phyloP scores from a whole-genome alignment of 2,329 filamentous ascomycete genomes.

The Scedosporium dehoogii region DNA sequence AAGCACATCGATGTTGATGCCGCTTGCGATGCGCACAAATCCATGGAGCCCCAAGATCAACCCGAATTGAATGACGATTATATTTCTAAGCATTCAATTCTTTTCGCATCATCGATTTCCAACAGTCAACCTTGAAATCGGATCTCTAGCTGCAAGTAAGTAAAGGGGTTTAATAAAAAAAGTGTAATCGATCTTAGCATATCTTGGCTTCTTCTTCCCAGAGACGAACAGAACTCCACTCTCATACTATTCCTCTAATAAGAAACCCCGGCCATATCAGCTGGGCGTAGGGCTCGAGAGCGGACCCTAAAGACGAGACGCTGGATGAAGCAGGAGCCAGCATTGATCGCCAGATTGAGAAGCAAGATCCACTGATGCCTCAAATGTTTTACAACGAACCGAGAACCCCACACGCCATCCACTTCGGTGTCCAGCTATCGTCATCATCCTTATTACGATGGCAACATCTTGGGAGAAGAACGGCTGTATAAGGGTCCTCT shows the following conservation, averaged over 20 bases:
- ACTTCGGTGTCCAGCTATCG: neutral
- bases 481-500: neutral
- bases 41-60: neutral
- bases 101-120: no score
- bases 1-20: neutral
- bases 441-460: neutral
- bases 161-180: no score
- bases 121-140: no score
- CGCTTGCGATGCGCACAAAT: neutral
- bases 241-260: neutral
- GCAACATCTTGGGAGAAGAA: neutral
- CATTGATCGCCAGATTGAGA: neutral
- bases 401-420: neutral
- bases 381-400: neutral
- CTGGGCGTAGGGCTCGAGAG: neutral
- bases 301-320: constrained; percentile 1
- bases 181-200: no score
- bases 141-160: no score
- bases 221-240: neutral
- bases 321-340: neutral
- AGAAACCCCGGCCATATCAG: neutral
- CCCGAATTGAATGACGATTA: neutral
- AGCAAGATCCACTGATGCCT: neutral
- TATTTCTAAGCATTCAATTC: neutral
- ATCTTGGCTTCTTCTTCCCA: neutral